phyloP scores from a whole-genome alignment of 495 filamentous ascomycete species.

The Delitschia confertaspora region DNA sequence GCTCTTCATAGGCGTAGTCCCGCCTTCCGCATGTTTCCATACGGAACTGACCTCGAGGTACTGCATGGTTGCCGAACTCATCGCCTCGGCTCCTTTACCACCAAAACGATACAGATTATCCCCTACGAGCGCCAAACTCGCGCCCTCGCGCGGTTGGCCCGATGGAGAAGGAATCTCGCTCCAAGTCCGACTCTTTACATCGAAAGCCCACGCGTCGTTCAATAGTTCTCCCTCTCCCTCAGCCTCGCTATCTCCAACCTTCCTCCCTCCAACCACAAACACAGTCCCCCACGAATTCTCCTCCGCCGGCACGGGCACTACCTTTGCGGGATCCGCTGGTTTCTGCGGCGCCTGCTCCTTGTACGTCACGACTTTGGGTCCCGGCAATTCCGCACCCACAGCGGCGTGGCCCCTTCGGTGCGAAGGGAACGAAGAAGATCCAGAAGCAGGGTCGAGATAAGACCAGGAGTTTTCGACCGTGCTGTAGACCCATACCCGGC shows the following conservation, averaged over 20 bases:
- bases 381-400: conserved; percentile 29
- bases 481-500: conserved; percentile 58
- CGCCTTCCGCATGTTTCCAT: conserved; percentile 18
- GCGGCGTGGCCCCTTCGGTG: conserved; percentile 30
- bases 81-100: conserved; percentile 8
- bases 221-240: conserved; percentile 3
- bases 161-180: conserved; percentile 25
- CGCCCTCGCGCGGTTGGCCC: conserved; percentile 16
- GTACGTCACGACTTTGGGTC: conserved; percentile 6
- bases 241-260: not conserved
- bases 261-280: conserved; percentile 29
- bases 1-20: conserved; percentile 20
- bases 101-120: conserved; percentile 22
- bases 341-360: conserved; percentile 25
- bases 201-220: conserved; percentile 32
- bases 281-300: conserved; percentile 30
- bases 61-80: conserved; percentile 4
- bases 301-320: conserved; percentile 31
- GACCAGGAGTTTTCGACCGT: conserved; percentile 50
- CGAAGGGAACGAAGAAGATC: conserved; percentile 34
- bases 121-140: conserved; percentile 24
- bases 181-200: conserved; percentile 30
- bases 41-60: conserved; percentile 19
- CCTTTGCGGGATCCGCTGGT: conserved; percentile 28
- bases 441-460: conserved; percentile 43